These are phyloP conservation scores for Rhododendron griersonianum DNA, from an alignment of 148 eudicot species.

Conservation along the genomic window DNA sequence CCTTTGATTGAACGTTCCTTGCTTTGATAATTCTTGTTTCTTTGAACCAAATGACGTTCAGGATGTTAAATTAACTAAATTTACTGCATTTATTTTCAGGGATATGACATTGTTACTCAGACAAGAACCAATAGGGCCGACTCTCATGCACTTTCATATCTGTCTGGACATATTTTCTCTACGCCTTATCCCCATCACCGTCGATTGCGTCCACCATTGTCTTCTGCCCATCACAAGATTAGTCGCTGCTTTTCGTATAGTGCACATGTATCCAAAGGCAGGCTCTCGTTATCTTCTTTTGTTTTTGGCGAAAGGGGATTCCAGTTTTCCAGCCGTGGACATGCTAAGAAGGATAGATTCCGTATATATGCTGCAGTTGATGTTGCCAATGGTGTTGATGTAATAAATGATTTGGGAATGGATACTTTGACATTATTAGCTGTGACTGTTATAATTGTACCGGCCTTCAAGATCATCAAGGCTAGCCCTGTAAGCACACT, in stretches of 20 bases:
- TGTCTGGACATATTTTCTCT: constrained; percentile 25
- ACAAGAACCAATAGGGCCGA: constrained; percentile 21
- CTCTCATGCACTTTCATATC: constrained; percentile 17
- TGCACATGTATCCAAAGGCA: constrained; percentile 19
- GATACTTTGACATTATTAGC: constrained; percentile 94
- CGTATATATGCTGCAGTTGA: constrained; percentile 54
- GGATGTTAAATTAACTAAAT: background rate
- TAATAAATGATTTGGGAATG: constrained; percentile 92
- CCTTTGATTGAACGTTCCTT: background rate
- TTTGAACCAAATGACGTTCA: background rate
- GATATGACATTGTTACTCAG: constrained; percentile 31
- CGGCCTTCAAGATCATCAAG: constrained; percentile 73
- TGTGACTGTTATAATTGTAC: constrained; percentile 86
- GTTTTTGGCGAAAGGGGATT: constrained; percentile 29
- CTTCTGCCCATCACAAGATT: constrained; percentile 24
- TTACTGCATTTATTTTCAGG: constrained; percentile 38
- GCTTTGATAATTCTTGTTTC: background rate
- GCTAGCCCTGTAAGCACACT: constrained; percentile 80
- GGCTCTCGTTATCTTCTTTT: constrained; percentile 24
- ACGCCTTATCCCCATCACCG: constrained; percentile 22
- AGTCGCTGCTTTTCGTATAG: constrained; percentile 19
- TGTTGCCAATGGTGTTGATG: constrained; percentile 77
- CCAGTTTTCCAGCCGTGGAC: constrained; percentile 23
- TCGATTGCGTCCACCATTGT: constrained; percentile 21
- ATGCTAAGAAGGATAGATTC: constrained; percentile 25